Evolutionary conservation across 2,329 filamentous ascomycete genomes (phyloP), one percentile per base, ranked within the genome.

Genomic region (Sporothrix pallida): DNA sequence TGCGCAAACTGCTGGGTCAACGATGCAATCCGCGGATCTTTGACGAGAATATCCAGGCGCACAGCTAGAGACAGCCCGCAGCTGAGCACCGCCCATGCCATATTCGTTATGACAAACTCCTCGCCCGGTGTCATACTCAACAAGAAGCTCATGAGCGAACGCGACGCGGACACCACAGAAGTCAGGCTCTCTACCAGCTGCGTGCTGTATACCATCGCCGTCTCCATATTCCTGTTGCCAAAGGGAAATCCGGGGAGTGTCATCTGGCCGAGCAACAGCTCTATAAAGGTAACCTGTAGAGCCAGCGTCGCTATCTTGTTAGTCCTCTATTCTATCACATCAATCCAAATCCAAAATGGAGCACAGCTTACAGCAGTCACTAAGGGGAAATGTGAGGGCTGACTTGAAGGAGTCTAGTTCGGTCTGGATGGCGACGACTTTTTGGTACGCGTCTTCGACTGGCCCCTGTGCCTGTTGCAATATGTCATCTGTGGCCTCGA

Each of bases 101-200:
- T 56, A 48, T 72, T 72, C 7, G 71, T 67, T 7, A 72, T 68
- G 46, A 67, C 71, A 67, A 72, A 72, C 48, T 72, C 71, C 15
- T 72, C 71, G 48, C 71, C 71, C 3, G 71, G 44, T 17, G 71
- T 68, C 71, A 72, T 72, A 5, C 37, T 56, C 26, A 72, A 62
- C 37, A 72, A 15, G n/a, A 72, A 72, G 12, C 60, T 26, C 5
- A 72, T n/a, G 17, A 72, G 48, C 10, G 71, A 72, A 15, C 60
- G 58, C 15, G 71, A 72, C 8, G 71, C 71, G 3, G 71, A 67
- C 12, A 68, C 48, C 26, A 52, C 37, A 26, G 50, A 12, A 1
- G 65, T 20, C 20, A 68, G 46, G 20, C 65, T 31, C 3, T 68
- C 23, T 1, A 13, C 23, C 2, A 68, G 46, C 4, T 13, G 65